These are phyloP conservation scores for Raphanus sativus DNA, from an alignment of 345 rosid species.

Conservation along the genomic window DNA sequence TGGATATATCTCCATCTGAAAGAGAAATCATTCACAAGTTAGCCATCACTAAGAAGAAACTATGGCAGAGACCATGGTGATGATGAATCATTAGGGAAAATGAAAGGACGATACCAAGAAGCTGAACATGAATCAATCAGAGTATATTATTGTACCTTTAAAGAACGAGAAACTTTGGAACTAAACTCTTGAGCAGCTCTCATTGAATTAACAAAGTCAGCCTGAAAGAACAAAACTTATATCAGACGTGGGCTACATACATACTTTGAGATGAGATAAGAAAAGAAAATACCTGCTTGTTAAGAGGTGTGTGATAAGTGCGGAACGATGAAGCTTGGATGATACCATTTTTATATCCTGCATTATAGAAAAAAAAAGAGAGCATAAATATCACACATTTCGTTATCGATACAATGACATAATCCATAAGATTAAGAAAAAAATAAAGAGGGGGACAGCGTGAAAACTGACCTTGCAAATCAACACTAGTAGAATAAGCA, in stretches of 20 bases:
- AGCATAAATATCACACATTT: background rate
- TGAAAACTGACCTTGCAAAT: constrained; percentile 80
- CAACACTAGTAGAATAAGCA: constrained; percentile 89
- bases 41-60: background rate
- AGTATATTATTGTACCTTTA: constrained; percentile 47
- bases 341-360: constrained; percentile 76
- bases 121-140: too few species aligned
- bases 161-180: constrained; percentile 68
- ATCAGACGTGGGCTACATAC: background rate
- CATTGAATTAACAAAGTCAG: constrained; percentile 86
- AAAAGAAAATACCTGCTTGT: constrained; percentile 68
- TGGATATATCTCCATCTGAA: constrained; percentile 96
- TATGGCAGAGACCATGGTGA: too few species aligned
- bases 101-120: too few species aligned
- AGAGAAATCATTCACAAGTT: constrained; percentile 9
- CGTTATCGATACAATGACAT: background rate
- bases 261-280: background rate
- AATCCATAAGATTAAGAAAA: background rate
- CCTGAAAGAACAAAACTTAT: constrained; percentile 43
- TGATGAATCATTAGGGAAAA: too few species aligned
- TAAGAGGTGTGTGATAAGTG: constrained; percentile 95
- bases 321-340: constrained; percentile 95
- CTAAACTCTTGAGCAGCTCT: constrained; percentile 89
- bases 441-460: background rate
- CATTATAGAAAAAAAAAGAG: constrained; percentile 6